A percentile compares a stretch with the other conserved stretches of the same genome.
These are phyloP conservation scores for Didymella exigua DNA, from an alignment of 2,329 filamentous ascomycete genomes.

Conservation along the genomic window DNA sequence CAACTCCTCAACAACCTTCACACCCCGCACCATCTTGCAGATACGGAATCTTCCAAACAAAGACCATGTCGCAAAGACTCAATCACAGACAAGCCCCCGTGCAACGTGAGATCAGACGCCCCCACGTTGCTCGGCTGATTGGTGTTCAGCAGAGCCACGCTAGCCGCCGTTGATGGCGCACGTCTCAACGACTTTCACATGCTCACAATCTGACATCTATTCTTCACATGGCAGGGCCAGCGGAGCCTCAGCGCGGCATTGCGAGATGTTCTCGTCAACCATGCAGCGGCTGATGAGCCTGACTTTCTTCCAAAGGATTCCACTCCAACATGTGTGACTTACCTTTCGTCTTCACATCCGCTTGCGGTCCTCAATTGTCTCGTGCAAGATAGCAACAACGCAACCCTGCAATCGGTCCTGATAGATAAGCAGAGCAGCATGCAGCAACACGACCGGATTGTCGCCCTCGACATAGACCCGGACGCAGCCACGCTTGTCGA, in stretches of 20 bases:
- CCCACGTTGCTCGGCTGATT: constrained; percentile 25
- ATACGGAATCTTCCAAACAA: not conserved
- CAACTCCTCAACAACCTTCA: constrained; percentile 5
- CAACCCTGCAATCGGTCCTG: constrained; percentile 10
- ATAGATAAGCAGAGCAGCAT: constrained; percentile 24
- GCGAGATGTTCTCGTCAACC: constrained; percentile 21
- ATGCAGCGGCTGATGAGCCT: constrained; percentile 5
- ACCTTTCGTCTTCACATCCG: not conserved
- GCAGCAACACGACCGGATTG: constrained; percentile 2
- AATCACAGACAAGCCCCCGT: not conserved
- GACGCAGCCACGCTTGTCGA: constrained; percentile 17
- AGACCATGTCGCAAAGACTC: not conserved
- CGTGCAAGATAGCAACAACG: constrained; percentile 1
- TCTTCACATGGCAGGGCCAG: constrained; percentile 13
- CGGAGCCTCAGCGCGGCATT: constrained; percentile 4
- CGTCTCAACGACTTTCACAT: constrained; percentile 32
- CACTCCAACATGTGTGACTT: constrained; percentile 1
- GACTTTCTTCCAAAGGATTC: not conserved
- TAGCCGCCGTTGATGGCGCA: constrained; percentile 21
- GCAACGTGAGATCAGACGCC: constrained; percentile 3
- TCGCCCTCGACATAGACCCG: constrained; percentile 5
- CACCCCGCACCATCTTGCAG: constrained; percentile 10
- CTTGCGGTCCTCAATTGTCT: constrained; percentile 12
- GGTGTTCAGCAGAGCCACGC: constrained; percentile 24
- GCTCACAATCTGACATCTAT: constrained; percentile 12